A percentile compares a stretch with the other conserved stretches of the same genome.
phyloP scores from a whole-genome alignment of 257 asterid genomes.

The Plantago major region DNA sequence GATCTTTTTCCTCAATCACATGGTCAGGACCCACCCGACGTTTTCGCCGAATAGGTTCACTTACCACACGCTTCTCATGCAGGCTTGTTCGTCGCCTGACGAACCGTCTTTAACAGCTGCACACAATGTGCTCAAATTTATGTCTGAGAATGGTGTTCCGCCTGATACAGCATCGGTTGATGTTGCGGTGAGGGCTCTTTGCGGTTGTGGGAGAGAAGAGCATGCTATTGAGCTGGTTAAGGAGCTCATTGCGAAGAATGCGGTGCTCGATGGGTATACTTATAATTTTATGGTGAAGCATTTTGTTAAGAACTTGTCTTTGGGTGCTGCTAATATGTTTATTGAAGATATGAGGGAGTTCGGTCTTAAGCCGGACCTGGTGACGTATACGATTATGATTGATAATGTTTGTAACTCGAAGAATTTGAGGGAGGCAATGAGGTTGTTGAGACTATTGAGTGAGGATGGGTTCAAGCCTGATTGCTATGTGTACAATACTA shows the following conservation, averaged over 20 bases:
- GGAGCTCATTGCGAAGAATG: constrained; percentile 54
- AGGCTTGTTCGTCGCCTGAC: constrained; percentile 55
- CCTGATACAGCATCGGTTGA: constrained; percentile 66
- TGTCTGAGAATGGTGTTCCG: constrained; percentile 56
- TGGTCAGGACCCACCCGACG: constrained; percentile 66
- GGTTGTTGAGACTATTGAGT: constrained; percentile 54
- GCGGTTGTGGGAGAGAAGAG: constrained; percentile 67
- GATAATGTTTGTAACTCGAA: constrained; percentile 87
- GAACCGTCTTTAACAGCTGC: constrained; percentile 43
- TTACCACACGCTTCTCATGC: constrained; percentile 56
- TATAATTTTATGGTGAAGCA: constrained; percentile 79
- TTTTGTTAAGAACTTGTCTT: constrained; percentile 58
- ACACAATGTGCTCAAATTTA: constrained; percentile 61
- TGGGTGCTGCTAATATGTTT: constrained; percentile 51
- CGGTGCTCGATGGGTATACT: constrained; percentile 59
- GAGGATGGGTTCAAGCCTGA: constrained; percentile 85
- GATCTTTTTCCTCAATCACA: constrained; percentile 67
- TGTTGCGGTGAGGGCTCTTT: constrained; percentile 73
- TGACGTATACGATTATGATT: constrained; percentile 92
- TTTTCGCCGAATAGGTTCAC: constrained; percentile 74
- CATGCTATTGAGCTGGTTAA: constrained; percentile 67
- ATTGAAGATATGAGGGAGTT: constrained; percentile 66
- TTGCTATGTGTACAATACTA: constrained; percentile 80
- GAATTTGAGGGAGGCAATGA: constrained; percentile 83
- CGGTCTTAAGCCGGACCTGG: constrained; percentile 73